Percentiles rank a stretch among this genome's conserved stretches.
Evolutionary conservation across 495 filamentous ascomycete genomes (phyloP).

Genomic region (Podospora sp.): DNA sequence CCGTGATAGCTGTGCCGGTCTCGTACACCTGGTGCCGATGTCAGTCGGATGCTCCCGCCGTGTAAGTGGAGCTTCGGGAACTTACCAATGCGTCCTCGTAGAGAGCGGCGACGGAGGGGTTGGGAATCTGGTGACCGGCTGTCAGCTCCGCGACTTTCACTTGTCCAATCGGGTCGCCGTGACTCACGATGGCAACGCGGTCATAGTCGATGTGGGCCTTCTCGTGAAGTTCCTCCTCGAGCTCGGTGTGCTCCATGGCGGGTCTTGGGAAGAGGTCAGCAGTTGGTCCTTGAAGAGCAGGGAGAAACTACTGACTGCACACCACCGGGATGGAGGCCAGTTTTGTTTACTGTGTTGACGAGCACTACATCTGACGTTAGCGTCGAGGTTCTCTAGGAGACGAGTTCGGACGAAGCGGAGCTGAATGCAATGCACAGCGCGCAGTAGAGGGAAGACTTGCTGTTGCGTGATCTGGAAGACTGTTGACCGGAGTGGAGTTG

Average conservation of each 20-base stretch:
- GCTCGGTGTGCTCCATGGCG: conserved; percentile 84
- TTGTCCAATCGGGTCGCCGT: not conserved
- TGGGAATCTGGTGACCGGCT: conserved; percentile 66
- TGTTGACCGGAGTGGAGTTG: conserved; percentile 39
- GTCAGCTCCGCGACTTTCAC: conserved; percentile 23
- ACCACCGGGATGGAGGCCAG: conserved; percentile 84
- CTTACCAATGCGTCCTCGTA: conserved; percentile 93
- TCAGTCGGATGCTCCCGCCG: not conserved
- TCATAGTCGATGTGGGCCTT: conserved; percentile 99
- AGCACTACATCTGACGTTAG: conserved; percentile 63
- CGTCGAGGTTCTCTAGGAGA: conserved; percentile 35
- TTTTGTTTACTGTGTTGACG: conserved; percentile 78
- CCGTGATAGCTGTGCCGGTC: conserved; percentile 95
- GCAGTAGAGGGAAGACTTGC: conserved; percentile 33
- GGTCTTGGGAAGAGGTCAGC: conserved; percentile 56
- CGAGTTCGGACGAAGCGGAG: conserved; percentile 11
- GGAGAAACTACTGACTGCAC: conserved; percentile 69
- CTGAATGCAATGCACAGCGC: not conserved
- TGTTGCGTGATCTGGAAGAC: conserved; percentile 39
- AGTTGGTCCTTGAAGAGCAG: conserved; percentile 22
- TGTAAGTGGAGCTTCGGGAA: not conserved
- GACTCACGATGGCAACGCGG: conserved; percentile 85
- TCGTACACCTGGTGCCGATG: conserved; percentile 67
- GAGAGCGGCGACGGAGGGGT: conserved; percentile 85
- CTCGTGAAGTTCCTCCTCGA: conserved; percentile 95